phyloP scores from a whole-genome alignment of 225 moss, liverwort and hornwort genomes.

The Bryum argenteum region DNA sequence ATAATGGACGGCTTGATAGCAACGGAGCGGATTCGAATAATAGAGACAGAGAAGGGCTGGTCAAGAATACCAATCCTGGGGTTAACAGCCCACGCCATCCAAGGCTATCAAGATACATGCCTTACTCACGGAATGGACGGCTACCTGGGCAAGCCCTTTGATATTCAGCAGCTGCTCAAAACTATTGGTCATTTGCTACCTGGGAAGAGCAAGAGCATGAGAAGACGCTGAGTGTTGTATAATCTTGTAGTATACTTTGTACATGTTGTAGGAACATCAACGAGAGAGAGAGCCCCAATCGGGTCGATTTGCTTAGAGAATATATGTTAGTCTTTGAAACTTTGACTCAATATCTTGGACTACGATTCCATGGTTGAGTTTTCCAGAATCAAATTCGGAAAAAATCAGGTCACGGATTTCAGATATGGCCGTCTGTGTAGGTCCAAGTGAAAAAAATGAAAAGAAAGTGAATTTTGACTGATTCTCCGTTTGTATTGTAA shows the following conservation, averaged over 20 bases:
- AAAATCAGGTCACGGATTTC: too few relatives aligned
- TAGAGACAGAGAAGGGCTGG: conserved; percentile 54
- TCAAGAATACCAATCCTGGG: conserved; percentile 70
- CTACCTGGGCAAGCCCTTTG: conserved; percentile 91
- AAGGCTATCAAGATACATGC: conserved; percentile 78
- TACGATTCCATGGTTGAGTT: too few relatives aligned
- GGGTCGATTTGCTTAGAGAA: too few relatives aligned
- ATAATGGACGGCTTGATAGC: conserved; percentile 83
- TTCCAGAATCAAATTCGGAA: too few relatives aligned
- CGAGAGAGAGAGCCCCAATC: too few relatives aligned
- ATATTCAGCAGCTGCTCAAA: conserved; percentile 69
- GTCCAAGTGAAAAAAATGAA: neutral
- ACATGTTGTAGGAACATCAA: too few relatives aligned
- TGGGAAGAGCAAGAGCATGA: neutral
- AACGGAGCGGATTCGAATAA: conserved; percentile 58
- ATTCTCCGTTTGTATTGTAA: too few relatives aligned
- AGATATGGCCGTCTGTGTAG: too few relatives aligned
- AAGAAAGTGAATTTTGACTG: neutral
- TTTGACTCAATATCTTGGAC: too few relatives aligned
- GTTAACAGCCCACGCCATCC: conserved; percentile 84
- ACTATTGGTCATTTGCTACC: conserved; percentile 55
- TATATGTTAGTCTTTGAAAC: too few relatives aligned
- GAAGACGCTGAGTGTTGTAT: too few relatives aligned
- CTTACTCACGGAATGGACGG: conserved; percentile 53
- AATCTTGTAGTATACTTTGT: too few relatives aligned